phyloP scores from a whole-genome alignment of 129 eudicot genomes.

The Rutidosis leptorrhynchoides region DNA sequence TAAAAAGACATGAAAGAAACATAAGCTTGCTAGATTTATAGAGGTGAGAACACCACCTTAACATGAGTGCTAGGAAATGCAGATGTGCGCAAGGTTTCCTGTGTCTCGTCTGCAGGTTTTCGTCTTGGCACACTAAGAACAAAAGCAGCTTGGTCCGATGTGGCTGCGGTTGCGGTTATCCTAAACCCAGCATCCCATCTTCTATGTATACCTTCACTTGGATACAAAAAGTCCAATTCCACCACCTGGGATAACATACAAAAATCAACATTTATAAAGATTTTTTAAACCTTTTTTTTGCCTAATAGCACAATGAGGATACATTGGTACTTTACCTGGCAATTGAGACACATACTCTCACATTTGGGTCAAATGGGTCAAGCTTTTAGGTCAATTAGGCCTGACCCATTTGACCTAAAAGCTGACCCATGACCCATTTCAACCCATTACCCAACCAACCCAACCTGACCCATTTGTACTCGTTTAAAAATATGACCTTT shows the following conservation, averaged over 20 bases:
- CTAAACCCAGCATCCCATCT: slow-evolving; percentile 92
- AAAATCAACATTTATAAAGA: neutral
- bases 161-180: slow-evolving; percentile 74
- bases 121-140: slow-evolving; percentile 80
- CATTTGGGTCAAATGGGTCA: no score
- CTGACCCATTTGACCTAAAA: no score
- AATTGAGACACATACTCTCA: no score
- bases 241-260: slow-evolving; percentile 54
- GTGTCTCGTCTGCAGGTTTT: slow-evolving; percentile 65
- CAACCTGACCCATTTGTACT: no score
- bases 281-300: no score
- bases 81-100: slow-evolving; percentile 79
- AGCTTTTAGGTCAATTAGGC: no score
- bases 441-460: no score
- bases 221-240: slow-evolving; percentile 82
- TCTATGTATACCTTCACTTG: slow-evolving; percentile 87
- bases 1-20: neutral
- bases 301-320: no score
- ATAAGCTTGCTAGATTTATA: neutral
- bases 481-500: no score
- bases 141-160: slow-evolving; percentile 71
- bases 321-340: no score
- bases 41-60: slow-evolving; percentile 42
- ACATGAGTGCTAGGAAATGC: slow-evolving; percentile 92
- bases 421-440: no score